A percentile compares a stretch with the other conserved stretches of the same genome.
These are phyloP conservation scores for Suzukiozyma palmioleophila DNA, from an alignment of 1,139 yeast genomes.

Conservation along the genomic window DNA sequence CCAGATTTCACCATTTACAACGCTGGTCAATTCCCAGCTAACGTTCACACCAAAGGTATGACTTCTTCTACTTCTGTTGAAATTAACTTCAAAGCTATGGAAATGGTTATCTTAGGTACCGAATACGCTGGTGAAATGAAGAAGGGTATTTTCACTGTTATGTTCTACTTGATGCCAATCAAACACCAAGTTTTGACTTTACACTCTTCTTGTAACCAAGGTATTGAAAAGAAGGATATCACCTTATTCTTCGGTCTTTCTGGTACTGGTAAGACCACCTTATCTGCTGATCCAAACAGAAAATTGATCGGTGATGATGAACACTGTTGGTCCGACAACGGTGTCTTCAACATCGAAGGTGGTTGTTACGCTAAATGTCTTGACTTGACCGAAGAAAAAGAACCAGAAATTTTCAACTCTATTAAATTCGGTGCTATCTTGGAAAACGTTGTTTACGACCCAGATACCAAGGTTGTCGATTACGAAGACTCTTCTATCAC, in stretches of 20 bases:
- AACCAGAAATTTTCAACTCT: slow-evolving; percentile 96
- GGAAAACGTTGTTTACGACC: slow-evolving; percentile 91
- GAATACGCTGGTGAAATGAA: slow-evolving; percentile 99
- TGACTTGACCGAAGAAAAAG: slow-evolving; percentile 85
- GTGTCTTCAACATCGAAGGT: slow-evolving; percentile 99
- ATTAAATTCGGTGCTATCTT: slow-evolving; percentile 90
- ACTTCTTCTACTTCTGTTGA: slow-evolving; percentile 94
- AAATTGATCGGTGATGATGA: slow-evolving; percentile 96
- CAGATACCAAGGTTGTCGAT: slow-evolving; percentile 75
- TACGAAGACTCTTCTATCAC: slow-evolving; percentile 79
- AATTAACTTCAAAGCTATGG: slow-evolving; percentile 96
- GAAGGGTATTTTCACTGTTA: slow-evolving; percentile 97
- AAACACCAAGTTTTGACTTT: slow-evolving; percentile 87
- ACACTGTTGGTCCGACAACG: slow-evolving; percentile 98
- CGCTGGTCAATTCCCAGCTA: slow-evolving; percentile 99
- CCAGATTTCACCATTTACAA: slow-evolving; percentile 98
- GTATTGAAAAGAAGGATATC: slow-evolving; percentile 68
- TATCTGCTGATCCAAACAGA: slow-evolving; percentile 95
- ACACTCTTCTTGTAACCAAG: slow-evolving; percentile 96
- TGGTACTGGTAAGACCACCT: slow-evolving; percentile 97
- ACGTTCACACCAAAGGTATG: slow-evolving; percentile 95
- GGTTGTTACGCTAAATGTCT: slow-evolving; percentile 99
- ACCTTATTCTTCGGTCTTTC: slow-evolving; percentile 95
- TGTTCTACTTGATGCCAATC: slow-evolving; percentile 98
- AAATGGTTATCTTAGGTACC: slow-evolving; percentile 97